Evolutionary conservation across 2,329 filamentous ascomycete genomes (phyloP), one percentile per base, ranked within the genome.

Genomic region (Didymellaceae sp.): DNA sequence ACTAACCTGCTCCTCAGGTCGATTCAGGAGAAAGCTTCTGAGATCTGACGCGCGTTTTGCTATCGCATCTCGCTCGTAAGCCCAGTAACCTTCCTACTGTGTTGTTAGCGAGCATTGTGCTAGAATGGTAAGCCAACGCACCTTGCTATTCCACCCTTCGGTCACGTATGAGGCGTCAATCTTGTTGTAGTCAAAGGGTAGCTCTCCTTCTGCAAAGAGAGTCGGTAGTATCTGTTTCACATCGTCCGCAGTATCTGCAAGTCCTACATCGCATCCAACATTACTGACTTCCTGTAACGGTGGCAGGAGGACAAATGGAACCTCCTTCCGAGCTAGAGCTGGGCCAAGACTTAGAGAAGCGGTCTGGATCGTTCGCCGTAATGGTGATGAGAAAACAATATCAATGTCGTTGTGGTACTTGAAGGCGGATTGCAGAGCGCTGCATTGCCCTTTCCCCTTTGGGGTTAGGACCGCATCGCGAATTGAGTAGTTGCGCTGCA

Each of bases 301-400:
- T 0, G 90, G 90, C 10, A 94, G 75, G 20, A 88, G 74, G 42
- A 95, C 70, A 33, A 76, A 80, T 46, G 81, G 68, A 3, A 76
- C 75, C 9, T 69, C 65, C 11, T 56, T 37, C 4, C 67, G 58
- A 0, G 59, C 54, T 6, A 74, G 54, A 8, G 64, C 78, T 0
- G 83, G 77, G 14, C 80, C 81, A 71, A 96, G 95, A 35, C 84
- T 82, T 45, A 85, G 75, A 22, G 91, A 79, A 25, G 88, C 86
- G 2, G 91, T 96, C 74, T 90, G 85, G 35, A 96, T 79, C 2
- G 91, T 95, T 55, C 91, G 85, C 41, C 87, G 86, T 59, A 96
- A 81, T 5, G 91, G 91, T 1, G 90, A 94, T 30, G 90, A 86
- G 17, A 91, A 81, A 10, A 96, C 80, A 60, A 88, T 80, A 4